Conservation (phyloP, 1,284 basidiomycete genomes). For the Trichosporon inkin region DNA sequence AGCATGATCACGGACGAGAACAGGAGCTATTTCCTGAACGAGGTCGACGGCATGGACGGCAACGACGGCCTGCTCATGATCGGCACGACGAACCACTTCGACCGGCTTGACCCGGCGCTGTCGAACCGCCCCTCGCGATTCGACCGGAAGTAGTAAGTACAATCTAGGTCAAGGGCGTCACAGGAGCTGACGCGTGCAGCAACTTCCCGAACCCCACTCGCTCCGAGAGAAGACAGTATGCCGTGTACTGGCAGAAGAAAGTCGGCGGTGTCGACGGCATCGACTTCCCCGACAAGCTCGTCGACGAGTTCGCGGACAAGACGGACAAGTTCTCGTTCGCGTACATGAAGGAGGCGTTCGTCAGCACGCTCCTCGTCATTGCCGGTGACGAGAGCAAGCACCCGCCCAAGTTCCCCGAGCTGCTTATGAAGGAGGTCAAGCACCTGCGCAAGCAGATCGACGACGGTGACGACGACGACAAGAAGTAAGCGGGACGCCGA, state of each 20-base stretch:
- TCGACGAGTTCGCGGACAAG: conserved; percentile 58
- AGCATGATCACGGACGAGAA: conserved; percentile 69
- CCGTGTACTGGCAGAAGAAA: conserved; percentile 71
- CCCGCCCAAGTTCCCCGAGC: conserved; percentile 50
- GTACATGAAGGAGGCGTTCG: conserved; percentile 74
- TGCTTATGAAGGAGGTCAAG: conserved; percentile 60
- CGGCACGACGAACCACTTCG: conserved; percentile 77
- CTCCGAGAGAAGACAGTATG: conserved; percentile 63
- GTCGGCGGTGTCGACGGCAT: conserved; percentile 60
- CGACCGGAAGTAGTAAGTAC: conserved; percentile 72
- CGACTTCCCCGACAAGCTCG: conserved; percentile 62
- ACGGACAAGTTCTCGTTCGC: conserved; percentile 72
- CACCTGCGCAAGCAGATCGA: conserved; percentile 49
- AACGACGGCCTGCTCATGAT: conserved; percentile 74
- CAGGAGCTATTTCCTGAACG: conserved; percentile 78
- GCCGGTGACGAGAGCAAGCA: conserved; percentile 26
- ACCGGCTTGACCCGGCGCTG: conserved; percentile 67
- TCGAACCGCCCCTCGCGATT: conserved; percentile 73
- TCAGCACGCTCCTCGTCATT: conserved; percentile 34
- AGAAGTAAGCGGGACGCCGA: not conserved
- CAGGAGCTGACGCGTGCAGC: conserved; percentile 25
- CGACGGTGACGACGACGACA: not conserved
- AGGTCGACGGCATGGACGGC: conserved; percentile 58
- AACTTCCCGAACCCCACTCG: conserved; percentile 58
- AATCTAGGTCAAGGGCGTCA: too few species aligned